Evolutionary conservation across 2,329 filamentous ascomycete genomes (phyloP).

Genomic region (Nannizziopsis arthrosporioides): DNA sequence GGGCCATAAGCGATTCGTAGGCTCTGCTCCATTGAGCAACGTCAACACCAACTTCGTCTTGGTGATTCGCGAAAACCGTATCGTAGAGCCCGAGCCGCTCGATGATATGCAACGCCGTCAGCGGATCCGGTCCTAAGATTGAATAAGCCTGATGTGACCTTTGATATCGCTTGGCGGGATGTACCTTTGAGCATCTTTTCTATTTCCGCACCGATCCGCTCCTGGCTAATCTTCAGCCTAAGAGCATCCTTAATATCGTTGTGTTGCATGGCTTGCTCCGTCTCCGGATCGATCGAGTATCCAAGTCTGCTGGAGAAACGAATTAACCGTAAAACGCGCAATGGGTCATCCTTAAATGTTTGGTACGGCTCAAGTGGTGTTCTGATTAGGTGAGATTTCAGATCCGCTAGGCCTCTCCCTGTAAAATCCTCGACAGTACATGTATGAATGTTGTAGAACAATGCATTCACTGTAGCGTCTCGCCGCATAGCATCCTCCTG

Average conservation of each 20-base stretch:
- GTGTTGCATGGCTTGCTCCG: conserved; percentile 64
- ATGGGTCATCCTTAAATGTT: conserved; percentile 87
- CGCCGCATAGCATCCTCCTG: conserved; percentile 79
- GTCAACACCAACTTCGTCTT: conserved; percentile 44
- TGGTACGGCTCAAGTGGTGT: conserved; percentile 80
- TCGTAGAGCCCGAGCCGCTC: conserved; percentile 29
- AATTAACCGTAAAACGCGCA: conserved; percentile 75
- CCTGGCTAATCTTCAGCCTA: conserved; percentile 80
- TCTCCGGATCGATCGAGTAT: conserved; percentile 62
- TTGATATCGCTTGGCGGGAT: conserved; percentile 8
- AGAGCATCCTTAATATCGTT: conserved; percentile 66
- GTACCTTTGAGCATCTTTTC: conserved; percentile 79
- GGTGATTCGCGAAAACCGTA: conserved; percentile 34
- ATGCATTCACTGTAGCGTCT: conserved; percentile 87
- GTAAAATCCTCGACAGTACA: conserved; percentile 75
- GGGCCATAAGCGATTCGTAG: conserved; percentile 51
- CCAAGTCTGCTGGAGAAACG: conserved; percentile 77
- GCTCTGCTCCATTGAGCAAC: conserved; percentile 49
- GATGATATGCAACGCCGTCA: conserved; percentile 29
- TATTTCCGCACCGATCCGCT: conserved; percentile 74
- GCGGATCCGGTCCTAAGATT: conserved; percentile 28
- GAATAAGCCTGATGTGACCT: not conserved
- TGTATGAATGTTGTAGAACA: conserved; percentile 88
- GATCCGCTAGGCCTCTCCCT: conserved; percentile 58
- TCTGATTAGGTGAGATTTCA: conserved; percentile 59